phyloP scores from a whole-genome alignment of 768 basidiomycete genomes.

The Mycena epipterygia region DNA sequence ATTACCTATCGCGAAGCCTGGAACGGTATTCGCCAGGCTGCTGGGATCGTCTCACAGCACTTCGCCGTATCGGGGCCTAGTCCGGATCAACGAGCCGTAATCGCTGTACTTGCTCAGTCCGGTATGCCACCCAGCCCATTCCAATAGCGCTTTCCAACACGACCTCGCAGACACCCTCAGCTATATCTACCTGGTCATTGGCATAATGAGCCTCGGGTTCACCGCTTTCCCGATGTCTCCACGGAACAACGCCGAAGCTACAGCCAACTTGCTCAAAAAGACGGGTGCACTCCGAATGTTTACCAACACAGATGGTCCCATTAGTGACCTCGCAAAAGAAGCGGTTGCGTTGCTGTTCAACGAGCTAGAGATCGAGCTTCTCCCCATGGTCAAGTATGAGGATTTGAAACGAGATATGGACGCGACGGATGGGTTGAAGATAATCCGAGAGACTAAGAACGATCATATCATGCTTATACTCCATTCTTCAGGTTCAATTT shows the following conservation, averaged over 20 bases:
- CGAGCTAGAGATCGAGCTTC: not conserved
- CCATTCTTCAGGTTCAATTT: slow-evolving; percentile 17
- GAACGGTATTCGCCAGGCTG: not conserved
- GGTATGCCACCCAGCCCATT: not conserved
- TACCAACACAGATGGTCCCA: slow-evolving; percentile 6
- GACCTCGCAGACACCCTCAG: slow-evolving; percentile 8
- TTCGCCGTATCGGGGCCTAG: not conserved
- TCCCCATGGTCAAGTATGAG: not conserved
- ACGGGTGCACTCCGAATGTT: slow-evolving; percentile 3
- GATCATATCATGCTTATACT: slow-evolving; percentile 10
- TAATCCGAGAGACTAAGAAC: too few species aligned
- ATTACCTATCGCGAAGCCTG: slow-evolving; percentile 12
- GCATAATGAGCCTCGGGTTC: slow-evolving; percentile 19
- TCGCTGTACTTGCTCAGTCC: slow-evolving; percentile 14
- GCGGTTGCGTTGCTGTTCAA: slow-evolving; percentile 7
- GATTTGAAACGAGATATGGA: not conserved
- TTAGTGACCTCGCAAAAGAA: not conserved
- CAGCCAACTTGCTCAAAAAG: not conserved
- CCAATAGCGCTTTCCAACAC: not conserved
- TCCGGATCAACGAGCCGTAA: not conserved
- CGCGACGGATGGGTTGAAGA: not conserved
- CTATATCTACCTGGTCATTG: slow-evolving; percentile 15
- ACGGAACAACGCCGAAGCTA: slow-evolving; percentile 22
- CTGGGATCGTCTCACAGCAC: not conserved
- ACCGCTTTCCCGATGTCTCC: slow-evolving; percentile 19